Evolutionary conservation across 371 early-diverging fungal species (phyloP).

Genomic region (Mucor saturninus): DNA sequence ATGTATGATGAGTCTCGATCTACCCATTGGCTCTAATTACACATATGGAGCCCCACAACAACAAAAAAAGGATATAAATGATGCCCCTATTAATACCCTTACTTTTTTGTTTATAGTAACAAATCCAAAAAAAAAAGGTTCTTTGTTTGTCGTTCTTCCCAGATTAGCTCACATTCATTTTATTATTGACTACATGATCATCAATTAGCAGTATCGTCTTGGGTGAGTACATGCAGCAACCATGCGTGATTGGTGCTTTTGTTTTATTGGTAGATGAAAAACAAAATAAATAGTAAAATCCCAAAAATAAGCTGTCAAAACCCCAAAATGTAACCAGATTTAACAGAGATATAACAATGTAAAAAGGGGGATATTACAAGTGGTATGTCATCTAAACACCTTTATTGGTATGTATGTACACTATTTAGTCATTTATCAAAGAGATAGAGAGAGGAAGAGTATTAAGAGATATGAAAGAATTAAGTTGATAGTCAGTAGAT

Average conservation of each 20-base stretch:
- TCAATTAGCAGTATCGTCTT: constrained; percentile 4
- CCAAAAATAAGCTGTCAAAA: too few species aligned
- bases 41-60: too few species aligned
- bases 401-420: constrained; percentile 1
- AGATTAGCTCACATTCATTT: constrained; percentile 6
- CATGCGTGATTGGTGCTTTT: neutral
- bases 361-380: too few species aligned
- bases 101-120: constrained; percentile 3
- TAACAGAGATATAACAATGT: too few species aligned
- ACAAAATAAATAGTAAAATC: too few species aligned
- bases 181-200: constrained; percentile 3
- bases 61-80: neutral
- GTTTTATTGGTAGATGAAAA: neutral
- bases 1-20: neutral
- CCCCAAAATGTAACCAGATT: too few species aligned
- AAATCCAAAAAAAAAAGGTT: neutral
- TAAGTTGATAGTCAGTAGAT: neutral
- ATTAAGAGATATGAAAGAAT: neutral
- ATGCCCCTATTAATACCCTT: neutral
- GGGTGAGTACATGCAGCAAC: neutral
- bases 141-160: constrained; percentile 1
- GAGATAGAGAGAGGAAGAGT: neutral
- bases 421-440: neutral
- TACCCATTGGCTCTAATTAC: neutral
- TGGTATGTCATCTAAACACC: neutral